Evolutionary conservation across 805 yeast species (phyloP), one percentile per base, ranked within the genome.

Genomic region (Cyberlindnera suaveolens): DNA sequence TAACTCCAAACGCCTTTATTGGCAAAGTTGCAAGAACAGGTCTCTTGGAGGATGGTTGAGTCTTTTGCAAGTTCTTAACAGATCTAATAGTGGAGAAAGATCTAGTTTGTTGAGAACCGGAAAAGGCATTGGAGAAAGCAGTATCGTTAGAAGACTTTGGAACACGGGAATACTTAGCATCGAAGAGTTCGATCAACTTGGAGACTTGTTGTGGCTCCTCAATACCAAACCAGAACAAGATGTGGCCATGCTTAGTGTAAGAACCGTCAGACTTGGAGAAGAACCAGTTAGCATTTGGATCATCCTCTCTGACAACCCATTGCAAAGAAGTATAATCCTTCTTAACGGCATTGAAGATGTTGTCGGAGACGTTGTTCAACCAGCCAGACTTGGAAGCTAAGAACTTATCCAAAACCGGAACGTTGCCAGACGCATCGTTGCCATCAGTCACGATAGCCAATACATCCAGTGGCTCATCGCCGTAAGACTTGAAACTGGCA

Each of bases 301-400:
- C 96, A 57, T 85, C 90, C 65, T 93, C 98, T 54, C 80, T 75
- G 38, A 88, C 91, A 38, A 80, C 75, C 99, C 99, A 93, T 65
- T 81, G 89, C 56, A 93, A 72, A 6, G 81, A 64, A 30, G 72
- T 54, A 64, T 77, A 84, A 60, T 90, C 96, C 54, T 80, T 82
- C 55, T 74, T 79, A 55, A 93, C 74, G 14, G 95, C 80, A 42
- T 74, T 76, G 77, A 95, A 93, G 41, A 93, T 84, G 65, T 90
- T 91, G 61, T 93, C 99, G 45, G 96, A 85, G 43, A 93, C 96
- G 52, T 91, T 91, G 70, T 93, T 93, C 62, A 91, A 82, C 99
- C 99, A 93, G 37, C 98, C 98, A 42, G 84, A 76, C 62, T 85
- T 82, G 18, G 95, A 77, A 19, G 95, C 87, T 52, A 89, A 71